These are phyloP conservation scores for Pseudozyma pruni DNA, from an alignment of 1,284 basidiomycete species.

Conservation along the genomic window DNA sequence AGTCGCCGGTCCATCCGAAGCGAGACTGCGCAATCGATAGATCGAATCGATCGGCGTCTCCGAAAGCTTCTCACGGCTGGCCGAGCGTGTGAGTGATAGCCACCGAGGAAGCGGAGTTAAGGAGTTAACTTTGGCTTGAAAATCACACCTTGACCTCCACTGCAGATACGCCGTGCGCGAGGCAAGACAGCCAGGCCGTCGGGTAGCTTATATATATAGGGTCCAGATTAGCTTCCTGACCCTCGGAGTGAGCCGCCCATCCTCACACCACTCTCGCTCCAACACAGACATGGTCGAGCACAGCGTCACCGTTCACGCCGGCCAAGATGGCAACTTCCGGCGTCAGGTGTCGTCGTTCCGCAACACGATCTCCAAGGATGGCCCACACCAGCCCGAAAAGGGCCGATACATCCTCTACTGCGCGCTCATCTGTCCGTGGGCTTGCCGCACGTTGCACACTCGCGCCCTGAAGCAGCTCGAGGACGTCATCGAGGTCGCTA, in stretches of 20 bases:
- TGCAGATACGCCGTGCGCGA: no score
- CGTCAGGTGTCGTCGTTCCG: slow-evolving; percentile 79
- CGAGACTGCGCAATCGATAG: no score
- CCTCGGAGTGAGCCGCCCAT: no score
- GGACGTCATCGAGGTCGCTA: slow-evolving; percentile 71
- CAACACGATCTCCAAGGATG: slow-evolving; percentile 73
- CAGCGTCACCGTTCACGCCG: slow-evolving; percentile 35
- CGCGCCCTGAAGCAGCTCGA: slow-evolving; percentile 91
- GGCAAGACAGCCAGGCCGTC: no score
- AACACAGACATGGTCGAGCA: slow-evolving; percentile 28
- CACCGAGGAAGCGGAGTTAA: neutral
- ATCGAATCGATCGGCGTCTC: no score
- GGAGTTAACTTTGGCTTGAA: no score
- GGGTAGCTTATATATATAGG: no score
- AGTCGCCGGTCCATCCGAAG: no score
- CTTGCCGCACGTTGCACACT: slow-evolving; percentile 85
- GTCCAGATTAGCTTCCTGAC: no score
- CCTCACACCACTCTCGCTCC: neutral
- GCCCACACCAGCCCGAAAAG: slow-evolving; percentile 82
- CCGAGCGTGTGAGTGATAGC: neutral
- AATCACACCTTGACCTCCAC: slow-evolving; percentile 4
- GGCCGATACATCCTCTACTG: slow-evolving; percentile 71
- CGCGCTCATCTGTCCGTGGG: slow-evolving; percentile 76
- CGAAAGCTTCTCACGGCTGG: no score
- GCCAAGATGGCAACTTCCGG: slow-evolving; percentile 81